A percentile compares a stretch with the other conserved stretches of the same genome.
These are phyloP conservation scores for Triticum turgidum DNA, from an alignment of 176 grass and related monocot genomes.

Conservation along the genomic window DNA sequence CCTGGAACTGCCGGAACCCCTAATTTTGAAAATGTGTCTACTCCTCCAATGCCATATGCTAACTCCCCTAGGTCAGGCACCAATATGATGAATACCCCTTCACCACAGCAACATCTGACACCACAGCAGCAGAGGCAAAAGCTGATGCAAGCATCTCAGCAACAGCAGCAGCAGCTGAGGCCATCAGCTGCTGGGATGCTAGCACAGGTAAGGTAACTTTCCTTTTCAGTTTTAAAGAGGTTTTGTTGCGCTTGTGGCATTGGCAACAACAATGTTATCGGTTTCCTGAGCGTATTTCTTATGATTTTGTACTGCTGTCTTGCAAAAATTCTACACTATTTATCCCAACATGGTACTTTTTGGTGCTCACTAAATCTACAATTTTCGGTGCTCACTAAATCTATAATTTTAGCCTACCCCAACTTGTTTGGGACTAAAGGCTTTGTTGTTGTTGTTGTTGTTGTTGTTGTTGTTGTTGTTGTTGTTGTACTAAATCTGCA, in stretches of 20 bases:
- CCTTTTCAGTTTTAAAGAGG: slow-evolving; percentile 6
- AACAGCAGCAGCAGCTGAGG: slow-evolving; percentile 75
- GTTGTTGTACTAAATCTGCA: background rate
- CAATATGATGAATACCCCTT: slow-evolving; percentile 82
- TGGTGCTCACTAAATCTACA: background rate
- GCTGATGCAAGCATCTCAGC: slow-evolving; percentile 70
- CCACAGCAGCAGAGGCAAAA: slow-evolving; percentile 70
- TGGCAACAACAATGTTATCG: background rate
- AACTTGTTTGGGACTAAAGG: too few species aligned
- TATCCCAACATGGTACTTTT: background rate
- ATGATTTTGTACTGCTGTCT: background rate
- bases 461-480: too few species aligned
- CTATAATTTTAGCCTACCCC: background rate
- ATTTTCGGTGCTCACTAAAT: slow-evolving; percentile 19
- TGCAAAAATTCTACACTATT: background rate
- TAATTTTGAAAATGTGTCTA: slow-evolving; percentile 84
- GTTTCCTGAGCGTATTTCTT: background rate
- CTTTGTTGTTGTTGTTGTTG: too few species aligned
- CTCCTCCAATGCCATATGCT: slow-evolving; percentile 87
- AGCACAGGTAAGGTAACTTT: slow-evolving; percentile 50
- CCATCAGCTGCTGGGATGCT: slow-evolving; percentile 66
- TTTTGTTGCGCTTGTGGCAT: background rate
- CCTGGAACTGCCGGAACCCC: slow-evolving; percentile 58
- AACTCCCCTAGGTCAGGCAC: slow-evolving; percentile 89
- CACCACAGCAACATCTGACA: slow-evolving; percentile 83